phyloP scores from a whole-genome alignment of 768 basidiomycete genomes.

The Nevesoporus exiguus region DNA sequence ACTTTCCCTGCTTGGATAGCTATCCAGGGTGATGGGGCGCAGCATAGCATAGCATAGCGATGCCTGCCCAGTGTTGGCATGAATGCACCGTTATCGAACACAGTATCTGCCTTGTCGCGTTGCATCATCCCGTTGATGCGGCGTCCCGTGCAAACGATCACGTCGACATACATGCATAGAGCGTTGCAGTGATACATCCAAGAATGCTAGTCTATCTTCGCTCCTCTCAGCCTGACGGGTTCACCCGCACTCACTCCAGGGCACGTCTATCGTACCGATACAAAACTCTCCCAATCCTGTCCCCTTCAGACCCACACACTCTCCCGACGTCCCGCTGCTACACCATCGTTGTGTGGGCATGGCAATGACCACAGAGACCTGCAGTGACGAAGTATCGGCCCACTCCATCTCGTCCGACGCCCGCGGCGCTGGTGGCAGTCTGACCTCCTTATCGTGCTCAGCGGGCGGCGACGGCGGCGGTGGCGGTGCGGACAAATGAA shows the following conservation, averaged over 20 bases:
- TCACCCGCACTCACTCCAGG: constrained; percentile 13
- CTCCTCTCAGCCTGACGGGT: background rate
- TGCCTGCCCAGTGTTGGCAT: background rate
- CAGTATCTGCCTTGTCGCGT: no score
- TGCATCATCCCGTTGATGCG: background rate
- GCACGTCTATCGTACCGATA: constrained; percentile 23
- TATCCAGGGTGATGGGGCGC: background rate
- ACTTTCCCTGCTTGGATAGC: no score
- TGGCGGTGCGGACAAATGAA: background rate
- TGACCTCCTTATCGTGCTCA: background rate
- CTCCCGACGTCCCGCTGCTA: background rate
- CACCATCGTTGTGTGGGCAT: constrained; percentile 34
- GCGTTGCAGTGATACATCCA: background rate
- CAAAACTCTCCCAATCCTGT: constrained; percentile 35
- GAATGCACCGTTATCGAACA: no score
- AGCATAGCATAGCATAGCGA: background rate
- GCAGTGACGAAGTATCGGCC: constrained; percentile 24
- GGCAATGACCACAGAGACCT: constrained; percentile 39
- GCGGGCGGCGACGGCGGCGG: background rate
- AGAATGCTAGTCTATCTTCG: background rate
- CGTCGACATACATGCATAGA: background rate
- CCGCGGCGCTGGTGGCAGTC: background rate
- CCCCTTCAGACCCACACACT: constrained; percentile 11
- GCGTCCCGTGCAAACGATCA: background rate
- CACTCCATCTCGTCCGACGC: background rate